Evolutionary conservation across 2,329 filamentous ascomycete genomes (phyloP), one percentile per base, ranked within the genome.

Genomic region (Zymoseptoria tritici): DNA sequence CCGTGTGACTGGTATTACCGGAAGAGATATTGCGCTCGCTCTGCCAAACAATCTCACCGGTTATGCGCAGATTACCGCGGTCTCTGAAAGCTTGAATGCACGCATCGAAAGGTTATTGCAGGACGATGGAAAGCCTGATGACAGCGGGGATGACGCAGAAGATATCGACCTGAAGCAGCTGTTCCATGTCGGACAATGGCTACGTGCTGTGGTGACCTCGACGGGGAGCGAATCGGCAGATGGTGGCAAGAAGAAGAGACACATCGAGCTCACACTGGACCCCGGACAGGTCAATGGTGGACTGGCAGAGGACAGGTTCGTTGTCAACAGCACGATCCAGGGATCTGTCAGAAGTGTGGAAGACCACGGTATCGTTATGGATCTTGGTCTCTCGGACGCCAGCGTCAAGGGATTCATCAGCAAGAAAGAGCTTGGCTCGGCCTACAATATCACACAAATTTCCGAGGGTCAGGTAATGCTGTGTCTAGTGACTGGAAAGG

Each of bases 321-420:
- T 94, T 9, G 76, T 82, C 49, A 88, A 96, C 70, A 82, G 80
- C 64, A 91, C 89, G 52, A 79, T 97, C 20, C 95, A 97, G 81
- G 93, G 91, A 1, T 88, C 91, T 0, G 87, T 99, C 24, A 77
- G 83, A 55, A 99, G 93, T 74, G 88, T 95, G n/a, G 93, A 99
- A 75, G 95, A 99, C 68, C 92, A 96, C 70, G 94, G 94, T 62
- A 83, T 94, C 60, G 84, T 97, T 58, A 96, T 99, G 91, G 91
- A 97, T 67, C 77, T 97, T 46, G 91, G 91, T 19, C 79, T 97
- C 6, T 80, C 85, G 42, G 84, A 85, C 57, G 77, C 81, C 31
- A 81, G 84, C 46, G 73, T 92, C 56, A 87, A 86, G 64, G 94
- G 90, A 2, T 99, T 99, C 76, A 81, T 99, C 70, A 84, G 91